Percentiles rank a stretch among this genome's conserved stretches.
These are phyloP conservation scores for Sporothrix pseudoabietina DNA, from an alignment of 2,329 filamentous ascomycete genomes.

Conservation along the genomic window DNA sequence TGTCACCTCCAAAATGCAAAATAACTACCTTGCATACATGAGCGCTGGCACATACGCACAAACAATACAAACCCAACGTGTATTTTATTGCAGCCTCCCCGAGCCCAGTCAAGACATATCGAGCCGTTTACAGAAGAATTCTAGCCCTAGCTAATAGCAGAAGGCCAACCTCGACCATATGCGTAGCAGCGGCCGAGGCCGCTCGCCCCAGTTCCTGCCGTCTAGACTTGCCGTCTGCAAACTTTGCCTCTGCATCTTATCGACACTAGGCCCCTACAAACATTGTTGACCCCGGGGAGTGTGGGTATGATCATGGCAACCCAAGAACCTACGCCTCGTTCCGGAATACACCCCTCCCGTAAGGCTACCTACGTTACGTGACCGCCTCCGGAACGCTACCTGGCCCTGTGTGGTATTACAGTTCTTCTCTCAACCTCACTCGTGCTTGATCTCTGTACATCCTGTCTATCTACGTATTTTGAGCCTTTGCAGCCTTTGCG, in stretches of 20 bases:
- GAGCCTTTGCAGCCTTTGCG: slow-evolving; percentile 17
- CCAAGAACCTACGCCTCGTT: background rate
- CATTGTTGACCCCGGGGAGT: background rate
- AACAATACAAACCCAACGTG: background rate
- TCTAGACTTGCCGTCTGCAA: slow-evolving; percentile 13
- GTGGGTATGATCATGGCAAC: background rate
- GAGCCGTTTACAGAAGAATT: background rate
- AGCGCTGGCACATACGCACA: background rate
- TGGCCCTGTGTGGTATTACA: background rate
- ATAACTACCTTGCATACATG: background rate
- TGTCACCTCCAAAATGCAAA: background rate
- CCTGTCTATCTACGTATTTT: slow-evolving; percentile 20
- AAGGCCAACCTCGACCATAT: background rate
- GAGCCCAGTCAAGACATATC: background rate
- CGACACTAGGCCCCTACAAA: background rate
- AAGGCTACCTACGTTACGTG: slow-evolving; percentile 13
- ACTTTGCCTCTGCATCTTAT: background rate
- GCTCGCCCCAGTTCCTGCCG: background rate
- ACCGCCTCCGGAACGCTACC: background rate
- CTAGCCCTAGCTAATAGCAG: background rate
- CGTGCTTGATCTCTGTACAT: slow-evolving; percentile 24
- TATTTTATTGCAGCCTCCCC: background rate
- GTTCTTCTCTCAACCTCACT: background rate
- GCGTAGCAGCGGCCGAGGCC: background rate
- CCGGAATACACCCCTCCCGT: background rate